These are phyloP conservation scores for Scenedesmus sp. DNA, from an alignment of 163 green algal species.

Conservation along the genomic window DNA sequence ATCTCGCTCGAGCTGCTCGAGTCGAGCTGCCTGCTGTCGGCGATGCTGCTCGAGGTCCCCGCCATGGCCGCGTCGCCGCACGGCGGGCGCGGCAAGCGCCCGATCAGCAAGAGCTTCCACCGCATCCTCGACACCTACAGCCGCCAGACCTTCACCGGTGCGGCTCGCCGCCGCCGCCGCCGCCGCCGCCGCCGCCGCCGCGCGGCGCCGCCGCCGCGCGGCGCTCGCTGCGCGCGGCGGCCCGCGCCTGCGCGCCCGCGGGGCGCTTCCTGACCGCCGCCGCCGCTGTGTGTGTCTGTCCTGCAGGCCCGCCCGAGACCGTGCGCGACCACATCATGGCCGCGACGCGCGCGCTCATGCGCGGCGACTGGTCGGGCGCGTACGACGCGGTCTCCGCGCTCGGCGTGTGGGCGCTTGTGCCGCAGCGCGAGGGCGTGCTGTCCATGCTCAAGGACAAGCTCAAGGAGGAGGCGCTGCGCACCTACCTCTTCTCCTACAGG, in stretches of 20 bases:
- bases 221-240: no score
- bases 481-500: slow-evolving; percentile 93
- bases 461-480: slow-evolving; percentile 92
- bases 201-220: neutral
- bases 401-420: slow-evolving; percentile 87
- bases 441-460: slow-evolving; percentile 74
- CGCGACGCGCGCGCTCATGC: slow-evolving; percentile 80
- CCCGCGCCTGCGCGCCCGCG: no score
- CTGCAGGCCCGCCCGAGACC: slow-evolving; percentile 92
- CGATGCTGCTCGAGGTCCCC: slow-evolving; percentile 95
- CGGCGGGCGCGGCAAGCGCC: slow-evolving; percentile 69
- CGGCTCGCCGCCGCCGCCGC: neutral
- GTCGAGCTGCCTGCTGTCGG: slow-evolving; percentile 92
- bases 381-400: slow-evolving; percentile 75
- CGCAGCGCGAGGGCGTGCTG: slow-evolving; percentile 72
- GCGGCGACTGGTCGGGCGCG: slow-evolving; percentile 85
- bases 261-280: no score
- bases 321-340: slow-evolving; percentile 98
- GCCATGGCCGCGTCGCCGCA: slow-evolving; percentile 78
- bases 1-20: slow-evolving; percentile 99
- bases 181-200: neutral
- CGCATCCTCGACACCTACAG: slow-evolving; percentile 96
- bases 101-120: slow-evolving; percentile 91
- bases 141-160: slow-evolving; percentile 70
- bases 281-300: neutral